Percentiles rank a stretch among this genome's conserved stretches.
phyloP scores from a whole-genome alignment of 768 basidiomycete genomes.

The Collybiopsis confluens region DNA sequence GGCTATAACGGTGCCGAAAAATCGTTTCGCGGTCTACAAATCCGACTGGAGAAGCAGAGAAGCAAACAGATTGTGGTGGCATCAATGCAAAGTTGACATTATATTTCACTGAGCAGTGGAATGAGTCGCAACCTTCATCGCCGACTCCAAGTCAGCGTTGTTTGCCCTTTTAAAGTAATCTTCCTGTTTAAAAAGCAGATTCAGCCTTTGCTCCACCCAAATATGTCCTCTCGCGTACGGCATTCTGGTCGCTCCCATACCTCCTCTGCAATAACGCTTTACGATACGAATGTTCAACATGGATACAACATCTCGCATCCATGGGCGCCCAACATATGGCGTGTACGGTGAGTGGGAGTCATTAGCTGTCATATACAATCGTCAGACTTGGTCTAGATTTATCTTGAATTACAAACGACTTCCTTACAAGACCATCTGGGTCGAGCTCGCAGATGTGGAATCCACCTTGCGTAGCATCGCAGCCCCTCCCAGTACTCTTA shows the following conservation, averaged over 20 bases:
- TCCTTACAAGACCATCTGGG: conserved; percentile 64
- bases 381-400: conserved; percentile 37
- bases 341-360: conserved; percentile 46
- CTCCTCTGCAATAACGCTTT: conserved; percentile 45
- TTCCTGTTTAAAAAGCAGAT: not conserved
- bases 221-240: not conserved
- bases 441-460: conserved; percentile 70
- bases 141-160: no score
- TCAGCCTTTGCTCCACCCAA: not conserved
- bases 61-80: no score
- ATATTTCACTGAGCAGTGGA: no score
- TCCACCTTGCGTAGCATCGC: conserved; percentile 50
- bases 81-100: no score
- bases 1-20: no score
- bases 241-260: not conserved
- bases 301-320: conserved; percentile 51
- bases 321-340: conserved; percentile 79
- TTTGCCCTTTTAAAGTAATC: no score
- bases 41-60: no score
- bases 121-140: no score
- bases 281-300: conserved; percentile 46
- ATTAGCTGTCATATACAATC: not conserved
- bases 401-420: conserved; percentile 77
- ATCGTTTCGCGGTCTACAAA: no score
- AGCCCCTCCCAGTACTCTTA: conserved; percentile 51